Percentiles rank a stretch among this genome's conserved stretches.
Evolutionary conservation across 345 rosid species (phyloP).

Genomic region (Populus nigra): DNA sequence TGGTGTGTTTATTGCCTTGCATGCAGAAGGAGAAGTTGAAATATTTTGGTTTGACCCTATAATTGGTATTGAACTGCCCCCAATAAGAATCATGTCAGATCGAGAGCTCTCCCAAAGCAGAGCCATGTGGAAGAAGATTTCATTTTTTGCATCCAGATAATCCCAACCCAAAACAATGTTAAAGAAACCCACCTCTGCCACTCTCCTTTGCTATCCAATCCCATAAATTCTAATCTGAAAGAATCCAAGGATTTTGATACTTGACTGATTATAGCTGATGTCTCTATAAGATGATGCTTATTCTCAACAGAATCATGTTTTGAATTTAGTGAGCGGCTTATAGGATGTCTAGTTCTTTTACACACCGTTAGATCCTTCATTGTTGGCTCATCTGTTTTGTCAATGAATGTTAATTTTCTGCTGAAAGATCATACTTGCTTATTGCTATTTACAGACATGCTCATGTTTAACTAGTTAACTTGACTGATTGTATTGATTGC

Average conservation of each 20-base stretch:
- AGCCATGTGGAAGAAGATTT: not conserved
- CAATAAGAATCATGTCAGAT: not conserved
- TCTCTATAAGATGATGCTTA: not conserved
- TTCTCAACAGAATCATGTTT: not conserved
- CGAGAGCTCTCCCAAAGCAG: not conserved
- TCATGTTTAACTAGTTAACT: not conserved
- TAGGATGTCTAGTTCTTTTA: not conserved
- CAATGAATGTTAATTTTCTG: not conserved
- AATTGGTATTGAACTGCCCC: not conserved
- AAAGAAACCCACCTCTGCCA: not conserved
- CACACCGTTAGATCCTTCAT: not conserved
- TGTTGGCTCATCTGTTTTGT: not conserved
- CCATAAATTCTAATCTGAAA: not conserved
- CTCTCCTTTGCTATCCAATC: not conserved
- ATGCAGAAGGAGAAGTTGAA: not conserved
- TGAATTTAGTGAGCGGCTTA: not conserved
- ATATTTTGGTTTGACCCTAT: not conserved
- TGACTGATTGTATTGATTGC: conserved; percentile 13
- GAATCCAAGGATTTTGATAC: not conserved
- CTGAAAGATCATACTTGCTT: not conserved
- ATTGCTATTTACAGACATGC: not conserved
- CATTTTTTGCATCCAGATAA: not conserved
- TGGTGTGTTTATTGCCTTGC: not conserved
- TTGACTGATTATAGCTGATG: not conserved
- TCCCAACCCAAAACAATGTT: not conserved